phyloP scores from a whole-genome alignment of 805 yeast genomes.

The Zygosaccharomyces bailii region DNA sequence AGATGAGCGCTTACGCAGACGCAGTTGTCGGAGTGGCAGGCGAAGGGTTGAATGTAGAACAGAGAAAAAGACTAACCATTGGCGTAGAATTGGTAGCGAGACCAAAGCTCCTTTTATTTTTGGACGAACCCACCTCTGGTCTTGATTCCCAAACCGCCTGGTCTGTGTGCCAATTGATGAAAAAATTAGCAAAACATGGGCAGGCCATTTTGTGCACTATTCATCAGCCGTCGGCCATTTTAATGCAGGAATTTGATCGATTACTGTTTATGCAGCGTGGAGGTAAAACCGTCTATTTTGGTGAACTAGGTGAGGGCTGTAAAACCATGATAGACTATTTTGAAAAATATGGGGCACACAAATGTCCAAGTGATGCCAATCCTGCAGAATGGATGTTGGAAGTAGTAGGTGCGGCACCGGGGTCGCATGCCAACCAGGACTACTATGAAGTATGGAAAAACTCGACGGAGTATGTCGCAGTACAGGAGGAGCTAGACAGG shows the following conservation, averaged over 20 bases:
- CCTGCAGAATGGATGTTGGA: conserved; percentile 94
- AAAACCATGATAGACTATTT: conserved; percentile 59
- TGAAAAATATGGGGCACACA: conserved; percentile 59
- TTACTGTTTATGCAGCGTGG: conserved; percentile 65
- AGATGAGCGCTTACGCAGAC: conserved; percentile 62
- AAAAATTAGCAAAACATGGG: conserved; percentile 56
- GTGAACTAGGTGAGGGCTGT: conserved; percentile 60
- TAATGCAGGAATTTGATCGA: conserved; percentile 75
- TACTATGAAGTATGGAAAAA: conserved; percentile 74
- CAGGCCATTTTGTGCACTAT: conserved; percentile 71
- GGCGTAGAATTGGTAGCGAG: conserved; percentile 67
- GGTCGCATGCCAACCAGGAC: conserved; percentile 68
- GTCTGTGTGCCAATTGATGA: conserved; percentile 60
- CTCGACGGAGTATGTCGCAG: conserved; percentile 58
- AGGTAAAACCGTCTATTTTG: conserved; percentile 73
- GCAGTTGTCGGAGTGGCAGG: conserved; percentile 75
- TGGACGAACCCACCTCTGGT: conserved; percentile 70
- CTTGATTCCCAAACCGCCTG: conserved; percentile 67
- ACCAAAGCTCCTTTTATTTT: conserved; percentile 55
- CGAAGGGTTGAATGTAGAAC: conserved; percentile 63
- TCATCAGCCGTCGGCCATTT: conserved; percentile 81
- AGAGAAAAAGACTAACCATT: conserved; percentile 58
- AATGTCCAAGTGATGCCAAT: conserved; percentile 66
- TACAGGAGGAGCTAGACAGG: conserved; percentile 54
- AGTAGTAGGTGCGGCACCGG: conserved; percentile 80